These are phyloP conservation scores for Licmophora abbreviata DNA, from an alignment of 108 stramenopile species.

Conservation along the genomic window DNA sequence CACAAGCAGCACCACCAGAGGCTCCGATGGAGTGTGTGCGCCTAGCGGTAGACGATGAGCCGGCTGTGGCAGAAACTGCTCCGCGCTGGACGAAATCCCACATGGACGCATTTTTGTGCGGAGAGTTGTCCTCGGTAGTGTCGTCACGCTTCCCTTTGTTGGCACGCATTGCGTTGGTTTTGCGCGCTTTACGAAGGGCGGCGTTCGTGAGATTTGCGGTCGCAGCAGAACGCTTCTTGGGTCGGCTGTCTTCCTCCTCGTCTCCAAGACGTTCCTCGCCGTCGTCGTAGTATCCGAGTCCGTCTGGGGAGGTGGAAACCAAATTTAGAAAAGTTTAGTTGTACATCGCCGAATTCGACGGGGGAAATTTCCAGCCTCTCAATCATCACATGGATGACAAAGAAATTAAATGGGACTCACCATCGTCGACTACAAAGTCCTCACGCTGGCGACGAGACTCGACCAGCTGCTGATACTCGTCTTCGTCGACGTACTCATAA, in stretches of 20 bases:
- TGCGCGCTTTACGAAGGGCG: conserved; percentile 63
- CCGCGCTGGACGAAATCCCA: conserved; percentile 75
- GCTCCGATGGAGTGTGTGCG: too few relatives aligned
- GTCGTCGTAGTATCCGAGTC: conserved; percentile 95
- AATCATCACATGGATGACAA: too few relatives aligned
- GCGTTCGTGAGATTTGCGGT: conserved; percentile 49
- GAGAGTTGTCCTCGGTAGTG: not conserved
- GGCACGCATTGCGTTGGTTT: conserved; percentile 24
- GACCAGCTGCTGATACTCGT: conserved; percentile 78
- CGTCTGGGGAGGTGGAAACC: too few relatives aligned
- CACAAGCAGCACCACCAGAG: conserved; percentile 12
- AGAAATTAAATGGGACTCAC: conserved; percentile 34
- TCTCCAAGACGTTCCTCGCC: conserved; percentile 90
- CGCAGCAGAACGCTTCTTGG: conserved; percentile 13
- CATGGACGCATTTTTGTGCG: conserved; percentile 36
- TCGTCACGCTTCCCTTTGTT: conserved; percentile 10
- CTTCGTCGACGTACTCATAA: conserved; percentile 85
- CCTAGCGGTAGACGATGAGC: not conserved
- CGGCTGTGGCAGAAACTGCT: conserved; percentile 12
- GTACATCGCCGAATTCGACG: not conserved
- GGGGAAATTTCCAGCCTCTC: too few relatives aligned
- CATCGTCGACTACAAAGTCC: conserved; percentile 99
- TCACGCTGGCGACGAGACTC: conserved; percentile 81
- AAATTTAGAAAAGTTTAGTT: not conserved
- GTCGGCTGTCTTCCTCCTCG: conserved; percentile 25